These are phyloP conservation scores for Xylariaceae sp. DNA, from an alignment of 2,329 filamentous ascomycete genomes.

Conservation along the genomic window DNA sequence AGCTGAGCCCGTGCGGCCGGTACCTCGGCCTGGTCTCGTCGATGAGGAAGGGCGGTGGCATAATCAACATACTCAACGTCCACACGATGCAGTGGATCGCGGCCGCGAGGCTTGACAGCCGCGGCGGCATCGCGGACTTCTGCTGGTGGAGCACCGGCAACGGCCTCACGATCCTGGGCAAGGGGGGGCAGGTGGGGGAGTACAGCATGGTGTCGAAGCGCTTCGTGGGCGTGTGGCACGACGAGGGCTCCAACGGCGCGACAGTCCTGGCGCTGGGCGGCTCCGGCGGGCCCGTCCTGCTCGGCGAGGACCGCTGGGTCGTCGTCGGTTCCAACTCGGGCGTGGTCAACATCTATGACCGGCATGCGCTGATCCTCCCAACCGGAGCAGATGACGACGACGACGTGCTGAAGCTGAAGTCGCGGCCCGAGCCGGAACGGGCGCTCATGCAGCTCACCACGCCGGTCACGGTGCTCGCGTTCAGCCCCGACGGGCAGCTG, in stretches of 20 bases:
- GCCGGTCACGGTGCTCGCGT: slow-evolving; percentile 70
- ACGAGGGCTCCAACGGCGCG: slow-evolving; percentile 82
- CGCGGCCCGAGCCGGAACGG: slow-evolving; percentile 65
- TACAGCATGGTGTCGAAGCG: slow-evolving; percentile 66
- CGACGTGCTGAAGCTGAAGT: slow-evolving; percentile 53
- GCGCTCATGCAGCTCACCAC: slow-evolving; percentile 84
- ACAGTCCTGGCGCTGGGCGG: slow-evolving; percentile 79
- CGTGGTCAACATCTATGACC: slow-evolving; percentile 91
- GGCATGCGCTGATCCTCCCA: slow-evolving; percentile 53
- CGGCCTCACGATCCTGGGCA: slow-evolving; percentile 76
- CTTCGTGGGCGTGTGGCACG: slow-evolving; percentile 77
- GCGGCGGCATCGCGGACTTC: slow-evolving; percentile 82
- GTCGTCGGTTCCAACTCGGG: slow-evolving; percentile 81
- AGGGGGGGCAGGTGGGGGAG: slow-evolving; percentile 85
- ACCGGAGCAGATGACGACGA: slow-evolving; percentile 34
- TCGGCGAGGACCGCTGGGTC: slow-evolving; percentile 84
- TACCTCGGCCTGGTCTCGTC: slow-evolving; percentile 81
- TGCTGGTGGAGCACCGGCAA: slow-evolving; percentile 85
- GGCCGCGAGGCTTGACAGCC: slow-evolving; percentile 74
- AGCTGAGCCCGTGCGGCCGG: slow-evolving; percentile 76
- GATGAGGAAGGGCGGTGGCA: slow-evolving; percentile 76
- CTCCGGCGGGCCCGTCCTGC: slow-evolving; percentile 49
- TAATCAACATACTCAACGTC: slow-evolving; percentile 78
- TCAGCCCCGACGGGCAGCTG: slow-evolving; percentile 85
- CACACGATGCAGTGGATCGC: slow-evolving; percentile 81